Base-by-base conservation (phyloP, 176 grass and related monocot species). In the Ensete ventricosum region DNA sequence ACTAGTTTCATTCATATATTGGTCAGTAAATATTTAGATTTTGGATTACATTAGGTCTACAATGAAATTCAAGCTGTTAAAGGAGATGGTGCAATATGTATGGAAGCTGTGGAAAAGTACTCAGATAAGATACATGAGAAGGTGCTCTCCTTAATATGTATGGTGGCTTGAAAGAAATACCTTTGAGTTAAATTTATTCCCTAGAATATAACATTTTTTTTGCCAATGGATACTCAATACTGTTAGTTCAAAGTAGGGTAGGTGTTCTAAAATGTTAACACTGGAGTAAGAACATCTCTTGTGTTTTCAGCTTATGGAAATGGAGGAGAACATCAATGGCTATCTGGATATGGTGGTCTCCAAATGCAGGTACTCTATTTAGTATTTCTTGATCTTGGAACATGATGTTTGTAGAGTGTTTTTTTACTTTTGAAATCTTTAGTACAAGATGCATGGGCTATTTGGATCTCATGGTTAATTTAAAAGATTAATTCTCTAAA, bases 321-420 rank as follows among this genome's bases (percentile, higher is more conserved):
- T 96, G 89, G 82, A 76, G 10, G 55, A 84, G 85, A 79, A 80
- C 73, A 59, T 89, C 0, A 83, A 92, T 48, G 80, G 78, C 69
- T 78, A 85, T 73, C 78, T 92, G 76, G 76, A 92, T 55, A 85
- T 58, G 75, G 76, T 87, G 52, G 76, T 80, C 63, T 84, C 83
- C 75, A 85, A 91, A 73, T 96, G 86, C 88, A 89, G 92, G 92
- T 96, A 81, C 23, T 50, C 16, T 26, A 78, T 80, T 50, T 60
- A 25, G 6, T 22, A n/a, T 62, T 43, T 57, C 11, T 71, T 19
- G 13, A 54, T 49, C 24, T 11, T 2, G n/a, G 21, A 54, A 43
- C 34, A 43, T 43, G 34, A 43, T 43, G 34, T 43, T 43, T 43
- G 34, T 43, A 43, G 34, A 43, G 34, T 43, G 6, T 4, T 43